These are phyloP conservation scores for Hygrophoropsis aurantiaca DNA, from an alignment of 768 basidiomycete species.

Conservation along the genomic window DNA sequence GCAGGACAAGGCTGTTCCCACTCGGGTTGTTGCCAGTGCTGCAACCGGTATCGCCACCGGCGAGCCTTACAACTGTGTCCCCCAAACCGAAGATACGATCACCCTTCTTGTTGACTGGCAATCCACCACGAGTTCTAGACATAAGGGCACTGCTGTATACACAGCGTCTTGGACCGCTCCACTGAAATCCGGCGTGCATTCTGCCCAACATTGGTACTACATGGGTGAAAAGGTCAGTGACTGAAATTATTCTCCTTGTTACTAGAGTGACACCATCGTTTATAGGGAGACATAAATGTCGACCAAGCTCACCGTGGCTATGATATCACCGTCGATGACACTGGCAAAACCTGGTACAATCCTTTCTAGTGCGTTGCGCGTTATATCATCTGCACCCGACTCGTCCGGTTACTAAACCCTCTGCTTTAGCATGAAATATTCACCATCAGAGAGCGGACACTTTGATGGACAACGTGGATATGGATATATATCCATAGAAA, in stretches of 20 bases:
- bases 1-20: slow-evolving; percentile 72
- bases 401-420: slow-evolving; percentile 8
- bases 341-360: slow-evolving; percentile 84
- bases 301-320: slow-evolving; percentile 96
- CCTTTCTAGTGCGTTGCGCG: slow-evolving; percentile 76
- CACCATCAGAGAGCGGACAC: slow-evolving; percentile 86
- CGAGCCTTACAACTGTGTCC: slow-evolving; percentile 84
- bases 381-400: slow-evolving; percentile 12
- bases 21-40: slow-evolving; percentile 87
- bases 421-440: slow-evolving; percentile 84
- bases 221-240: slow-evolving; percentile 80
- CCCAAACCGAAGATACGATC: slow-evolving; percentile 91
- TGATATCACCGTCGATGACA: slow-evolving; percentile 83
- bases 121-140: slow-evolving; percentile 68
- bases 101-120: slow-evolving; percentile 95
- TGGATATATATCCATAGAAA: slow-evolving; percentile 89
- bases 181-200: slow-evolving; percentile 84
- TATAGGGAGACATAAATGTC: slow-evolving; percentile 84
- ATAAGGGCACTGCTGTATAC: slow-evolving; percentile 86
- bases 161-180: slow-evolving; percentile 96
- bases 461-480: slow-evolving; percentile 96
- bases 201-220: slow-evolving; percentile 92
- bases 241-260: slow-evolving; percentile 1
- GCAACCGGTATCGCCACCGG: slow-evolving; percentile 89
- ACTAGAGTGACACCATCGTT: background rate